These are phyloP conservation scores for Geosmithia putterillii DNA, from an alignment of 2,329 filamentous ascomycete genomes.

Conservation along the genomic window DNA sequence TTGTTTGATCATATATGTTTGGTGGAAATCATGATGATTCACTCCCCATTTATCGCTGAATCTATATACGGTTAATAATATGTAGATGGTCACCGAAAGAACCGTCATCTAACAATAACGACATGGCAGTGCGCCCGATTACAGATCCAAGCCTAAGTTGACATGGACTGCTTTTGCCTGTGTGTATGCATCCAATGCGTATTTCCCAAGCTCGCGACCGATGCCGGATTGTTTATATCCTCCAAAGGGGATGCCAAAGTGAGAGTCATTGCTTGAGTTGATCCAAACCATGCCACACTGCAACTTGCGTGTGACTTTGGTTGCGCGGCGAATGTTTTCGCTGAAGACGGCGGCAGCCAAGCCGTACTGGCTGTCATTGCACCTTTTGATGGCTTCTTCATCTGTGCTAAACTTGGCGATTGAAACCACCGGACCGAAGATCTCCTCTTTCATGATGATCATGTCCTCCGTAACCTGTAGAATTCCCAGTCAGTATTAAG, in stretches of 20 bases:
- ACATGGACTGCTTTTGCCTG: constrained; percentile 18
- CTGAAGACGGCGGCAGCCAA: constrained; percentile 42
- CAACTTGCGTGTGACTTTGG: constrained; percentile 27
- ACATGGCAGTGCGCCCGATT: no score
- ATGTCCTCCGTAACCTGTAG: constrained; percentile 9
- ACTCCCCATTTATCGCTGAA: no score
- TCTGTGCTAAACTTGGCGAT: constrained; percentile 8
- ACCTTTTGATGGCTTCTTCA: constrained; percentile 9
- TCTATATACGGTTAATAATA: no score
- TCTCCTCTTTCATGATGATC: constrained; percentile 11
- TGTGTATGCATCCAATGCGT: constrained; percentile 23
- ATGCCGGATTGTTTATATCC: constrained; percentile 49
- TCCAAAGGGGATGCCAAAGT: constrained; percentile 11
- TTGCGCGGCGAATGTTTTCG: constrained; percentile 30
- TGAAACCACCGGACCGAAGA: constrained; percentile 12
- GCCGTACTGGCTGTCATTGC: constrained; percentile 32
- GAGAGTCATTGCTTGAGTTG: constrained; percentile 12
- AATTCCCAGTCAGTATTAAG: not conserved
- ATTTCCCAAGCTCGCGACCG: constrained; percentile 32
- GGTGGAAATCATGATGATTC: no score
- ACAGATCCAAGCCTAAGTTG: constrained; percentile 7
- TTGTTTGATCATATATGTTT: no score
- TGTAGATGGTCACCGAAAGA: no score
- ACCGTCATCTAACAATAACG: no score
- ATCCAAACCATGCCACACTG: constrained; percentile 33